These are phyloP conservation scores for Pinus taeda DNA, from an alignment of 75 land plant genomes.

Conservation along the genomic window DNA sequence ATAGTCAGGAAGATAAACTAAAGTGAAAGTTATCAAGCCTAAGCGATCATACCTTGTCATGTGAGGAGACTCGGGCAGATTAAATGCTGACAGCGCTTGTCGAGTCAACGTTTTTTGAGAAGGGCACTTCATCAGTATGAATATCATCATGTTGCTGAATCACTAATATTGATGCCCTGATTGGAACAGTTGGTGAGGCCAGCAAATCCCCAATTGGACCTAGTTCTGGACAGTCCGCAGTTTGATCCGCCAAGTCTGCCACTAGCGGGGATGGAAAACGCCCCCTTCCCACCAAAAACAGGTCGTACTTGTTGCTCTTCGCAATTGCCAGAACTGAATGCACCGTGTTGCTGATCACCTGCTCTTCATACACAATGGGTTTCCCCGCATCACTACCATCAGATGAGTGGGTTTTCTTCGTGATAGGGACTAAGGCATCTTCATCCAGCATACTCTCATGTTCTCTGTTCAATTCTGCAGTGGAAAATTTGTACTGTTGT, in stretches of 20 bases:
- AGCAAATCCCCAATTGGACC: constrained; percentile 57
- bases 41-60: too few species aligned
- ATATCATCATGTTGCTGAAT: constrained; percentile 29
- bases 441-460: not conserved
- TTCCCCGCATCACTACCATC: not conserved
- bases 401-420: not conserved
- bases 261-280: not conserved
- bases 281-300: not conserved
- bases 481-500: not conserved
- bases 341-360: not conserved
- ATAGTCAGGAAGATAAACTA: too few species aligned
- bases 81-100: too few species aligned
- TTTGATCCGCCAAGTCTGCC: not conserved
- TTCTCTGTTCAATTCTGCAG: not conserved
- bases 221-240: constrained; percentile 47
- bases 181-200: constrained; percentile 29
- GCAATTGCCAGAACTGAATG: not conserved
- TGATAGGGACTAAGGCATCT: constrained; percentile 8
- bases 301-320: not conserved
- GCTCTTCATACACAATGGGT: not conserved
- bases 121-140: not conserved
- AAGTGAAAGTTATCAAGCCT: too few species aligned
- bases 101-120: not conserved
- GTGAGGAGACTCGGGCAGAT: too few species aligned
- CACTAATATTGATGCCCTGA: constrained; percentile 33